A percentile compares a stretch with the other conserved stretches of the same genome.
These are phyloP conservation scores for Ulota crispa DNA, from an alignment of 225 moss, liverwort and hornwort species.

Conservation along the genomic window DNA sequence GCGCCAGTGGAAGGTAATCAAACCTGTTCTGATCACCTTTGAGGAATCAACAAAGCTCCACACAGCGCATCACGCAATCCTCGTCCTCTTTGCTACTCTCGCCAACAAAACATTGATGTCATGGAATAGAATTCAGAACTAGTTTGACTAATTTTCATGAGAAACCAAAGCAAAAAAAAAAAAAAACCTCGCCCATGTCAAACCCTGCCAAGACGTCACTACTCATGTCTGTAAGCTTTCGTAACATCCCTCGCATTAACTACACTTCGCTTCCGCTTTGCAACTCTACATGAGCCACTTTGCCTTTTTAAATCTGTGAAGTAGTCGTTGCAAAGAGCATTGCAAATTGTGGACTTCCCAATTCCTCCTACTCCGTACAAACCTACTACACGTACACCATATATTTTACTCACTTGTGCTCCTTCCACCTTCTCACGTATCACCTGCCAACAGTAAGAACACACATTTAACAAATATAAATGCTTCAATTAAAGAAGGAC, in stretches of 20 bases:
- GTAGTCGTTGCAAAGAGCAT: conserved; percentile 12
- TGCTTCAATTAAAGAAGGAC: not conserved
- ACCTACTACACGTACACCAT: conserved; percentile 4
- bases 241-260: conserved; percentile 17
- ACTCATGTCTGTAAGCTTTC: not conserved
- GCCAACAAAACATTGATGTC: not conserved
- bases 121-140: not conserved
- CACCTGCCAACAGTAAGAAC: not conserved
- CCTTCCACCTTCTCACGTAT: conserved; percentile 14
- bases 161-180: not conserved
- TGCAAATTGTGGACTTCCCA: conserved; percentile 24
- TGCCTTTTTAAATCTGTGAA: not conserved
- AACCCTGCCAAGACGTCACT: conserved; percentile 8
- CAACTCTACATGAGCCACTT: conserved; percentile 21
- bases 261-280: not conserved
- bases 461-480: not conserved
- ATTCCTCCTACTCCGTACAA: conserved; percentile 18
- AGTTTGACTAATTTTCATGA: not conserved
- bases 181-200: conserved; percentile 1
- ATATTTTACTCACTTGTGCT: not conserved
- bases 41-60: conserved; percentile 18
- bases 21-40: conserved; percentile 14
- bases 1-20: conserved; percentile 19
- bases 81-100: not conserved
- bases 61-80: not conserved